Evolutionary conservation across 495 filamentous ascomycete species (phyloP), one percentile per base, ranked within the genome.

Genomic region (Pyronema domesticum): DNA sequence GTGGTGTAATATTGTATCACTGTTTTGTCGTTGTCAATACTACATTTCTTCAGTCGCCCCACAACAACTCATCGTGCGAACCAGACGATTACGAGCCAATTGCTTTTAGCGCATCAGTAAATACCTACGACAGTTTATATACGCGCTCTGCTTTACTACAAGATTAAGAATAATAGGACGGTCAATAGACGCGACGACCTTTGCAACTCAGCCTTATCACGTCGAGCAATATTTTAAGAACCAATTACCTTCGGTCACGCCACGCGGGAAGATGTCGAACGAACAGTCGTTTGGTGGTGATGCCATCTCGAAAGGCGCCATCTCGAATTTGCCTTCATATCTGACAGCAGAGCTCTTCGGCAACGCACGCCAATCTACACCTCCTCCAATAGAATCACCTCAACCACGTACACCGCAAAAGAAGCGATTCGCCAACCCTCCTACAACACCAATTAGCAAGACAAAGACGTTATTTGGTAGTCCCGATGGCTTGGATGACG

Each of bases 381-480:
- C 57, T 9, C 48, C 59, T 46, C 54, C 56, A 34, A 51, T 60
- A 23, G 57, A 63, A 56, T 63, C 64, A 35, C 63, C 68, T 47
- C 59, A 67, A 36, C 59, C 66, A 37, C 61, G 58, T 54, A 67
- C 68, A 47, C 60, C 56, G 37, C 55, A 55, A 19, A 59, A 53
- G 44, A 56, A 54, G 18, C 70, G 72, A 50, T 67, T 72, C 55
- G 66, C 77, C 35, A 74, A 77, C 47, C 69, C 71, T 9, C 76
- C 81, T 30, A 79, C 76, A 58, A 86, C 82, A 0, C 82, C 82
- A 9, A 68, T 77, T 3, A 69, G 75, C 6, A 79, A 81, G 59
- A 70, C 77, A 19, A 69, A 70, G 37, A 67, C 69, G 4, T 54
- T 42, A 14, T 54, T 46, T 34, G 52, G 42, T 15, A 8, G 33